These are phyloP conservation scores for Scenedesmus sp. DNA, from an alignment of 163 green algal species.

Conservation along the genomic window DNA sequence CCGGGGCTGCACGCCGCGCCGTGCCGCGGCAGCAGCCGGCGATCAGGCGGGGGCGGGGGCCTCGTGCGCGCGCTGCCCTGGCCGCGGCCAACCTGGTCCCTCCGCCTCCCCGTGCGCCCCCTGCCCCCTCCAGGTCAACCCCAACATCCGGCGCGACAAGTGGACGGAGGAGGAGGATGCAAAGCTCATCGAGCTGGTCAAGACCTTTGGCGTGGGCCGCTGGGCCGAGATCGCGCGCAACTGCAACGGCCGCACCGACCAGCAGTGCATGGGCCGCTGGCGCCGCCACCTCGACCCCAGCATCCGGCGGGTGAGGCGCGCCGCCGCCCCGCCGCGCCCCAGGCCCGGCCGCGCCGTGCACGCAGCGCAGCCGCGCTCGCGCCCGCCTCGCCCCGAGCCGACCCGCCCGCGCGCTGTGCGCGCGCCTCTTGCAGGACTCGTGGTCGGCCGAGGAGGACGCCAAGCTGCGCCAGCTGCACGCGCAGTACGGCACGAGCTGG, in stretches of 20 bases:
- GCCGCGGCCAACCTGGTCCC: background rate
- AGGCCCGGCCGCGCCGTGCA: too few relatives aligned
- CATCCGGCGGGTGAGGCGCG: slow-evolving; percentile 69
- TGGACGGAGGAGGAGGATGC: slow-evolving; percentile 84
- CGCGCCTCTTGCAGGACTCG: slow-evolving; percentile 47
- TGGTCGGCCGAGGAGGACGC: slow-evolving; percentile 80
- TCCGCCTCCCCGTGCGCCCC: background rate
- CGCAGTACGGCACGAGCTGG: slow-evolving; percentile 74
- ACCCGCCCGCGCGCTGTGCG: background rate
- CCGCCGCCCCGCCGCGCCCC: too few relatives aligned
- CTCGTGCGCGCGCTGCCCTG: too few relatives aligned
- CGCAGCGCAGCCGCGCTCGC: too few relatives aligned
- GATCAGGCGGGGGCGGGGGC: too few relatives aligned
- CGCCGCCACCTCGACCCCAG: slow-evolving; percentile 86
- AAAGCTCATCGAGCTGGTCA: slow-evolving; percentile 67
- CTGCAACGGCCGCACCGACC: slow-evolving; percentile 75
- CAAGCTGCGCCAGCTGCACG: slow-evolving; percentile 63
- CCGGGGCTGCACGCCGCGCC: too few relatives aligned
- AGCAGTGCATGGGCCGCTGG: slow-evolving; percentile 94
- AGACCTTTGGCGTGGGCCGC: slow-evolving; percentile 67
- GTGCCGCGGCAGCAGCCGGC: too few relatives aligned
- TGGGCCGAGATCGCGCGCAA: slow-evolving; percentile 85
- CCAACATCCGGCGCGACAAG: slow-evolving; percentile 77
- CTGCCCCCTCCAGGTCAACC: slow-evolving; percentile 74
- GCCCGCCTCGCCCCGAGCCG: background rate